Conservation (phyloP, 495 filamentous ascomycete genomes). For the Neurospora tetrasperma region DNA sequence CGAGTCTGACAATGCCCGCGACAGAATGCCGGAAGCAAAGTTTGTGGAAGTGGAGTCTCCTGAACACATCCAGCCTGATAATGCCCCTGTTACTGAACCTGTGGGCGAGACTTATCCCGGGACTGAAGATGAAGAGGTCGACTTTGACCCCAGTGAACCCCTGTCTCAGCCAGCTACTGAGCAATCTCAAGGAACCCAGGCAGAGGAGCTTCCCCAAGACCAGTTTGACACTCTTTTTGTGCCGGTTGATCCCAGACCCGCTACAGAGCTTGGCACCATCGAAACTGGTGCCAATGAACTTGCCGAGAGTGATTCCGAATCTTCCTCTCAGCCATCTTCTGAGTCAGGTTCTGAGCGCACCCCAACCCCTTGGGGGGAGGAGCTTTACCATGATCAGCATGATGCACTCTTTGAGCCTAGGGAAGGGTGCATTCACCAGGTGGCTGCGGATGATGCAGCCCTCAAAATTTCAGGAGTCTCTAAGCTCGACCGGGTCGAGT, state of each 20-base stretch:
- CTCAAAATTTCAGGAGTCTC: not conserved
- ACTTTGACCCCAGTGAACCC: not conserved
- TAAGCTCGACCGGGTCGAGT: not conserved
- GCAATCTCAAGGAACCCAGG: not conserved
- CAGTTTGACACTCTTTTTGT: not conserved
- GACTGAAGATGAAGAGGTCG: not conserved
- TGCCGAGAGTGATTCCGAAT: not conserved
- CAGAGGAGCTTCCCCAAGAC: not conserved
- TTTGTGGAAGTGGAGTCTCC: not conserved
- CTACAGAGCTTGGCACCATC: not conserved
- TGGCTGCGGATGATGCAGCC: not conserved
- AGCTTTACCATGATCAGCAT: not conserved
- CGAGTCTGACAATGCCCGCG: not conserved
- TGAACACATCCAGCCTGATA: not conserved
- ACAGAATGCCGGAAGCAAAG: not conserved
- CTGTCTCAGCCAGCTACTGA: not conserved
- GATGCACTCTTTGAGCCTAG: not conserved
- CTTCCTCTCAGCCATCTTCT: not conserved
- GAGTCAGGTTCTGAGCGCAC: not conserved
- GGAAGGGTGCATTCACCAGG: not conserved
- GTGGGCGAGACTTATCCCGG: not conserved
- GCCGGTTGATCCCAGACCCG: not conserved
- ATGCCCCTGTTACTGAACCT: not conserved
- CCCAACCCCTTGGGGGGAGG: not conserved
- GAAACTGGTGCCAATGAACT: not conserved